Base-by-base conservation (phyloP, 2,329 filamentous ascomycete genomes). In the Orbilia javanica region DNA sequence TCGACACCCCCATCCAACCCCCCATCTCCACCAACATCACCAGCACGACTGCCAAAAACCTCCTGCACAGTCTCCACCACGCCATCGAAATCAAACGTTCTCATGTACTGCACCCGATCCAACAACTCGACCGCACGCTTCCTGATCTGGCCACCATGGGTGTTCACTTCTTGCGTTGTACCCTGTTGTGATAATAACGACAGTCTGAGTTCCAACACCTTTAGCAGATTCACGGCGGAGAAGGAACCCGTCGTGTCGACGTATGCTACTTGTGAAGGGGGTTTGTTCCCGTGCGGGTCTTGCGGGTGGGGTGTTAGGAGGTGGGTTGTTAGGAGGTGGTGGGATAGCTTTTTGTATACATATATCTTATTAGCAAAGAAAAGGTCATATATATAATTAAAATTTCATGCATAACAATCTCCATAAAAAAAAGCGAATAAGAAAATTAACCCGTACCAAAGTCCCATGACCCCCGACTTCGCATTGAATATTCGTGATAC, bases 221-320 rank as follows among this genome's bases (percentile, higher is more conserved):
- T 64, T 15, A 74, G 69, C 13, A 79, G 31, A 25, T 52, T 79
- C 0, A 74, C 20, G 0, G 70, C 25, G 1, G 75, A 79, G 46
- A 79, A 79, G 48, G 64, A 13, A 29, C 75, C 75, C n/a, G 69
- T 70, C 7, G 75, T 74, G 55, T 79, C 75, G n/a, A 79, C 46
- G 39, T 74, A 79, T 1, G 64, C 69, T 7, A 69, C 63, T 15
- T 79, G 68, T 4, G 68, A 73, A n/a, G n/a, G n/a, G 31, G 25
- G 10, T 36, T 11, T 10, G 13, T 39, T 39, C 36, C 3, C 10
- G 11, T 15, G 36, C 3, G 36, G 36, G 36, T 39, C 11, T n/a
- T n/a, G n/a, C n/a, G n/a, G n/a, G n/a, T n/a, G n/a, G n/a, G n/a
- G n/a, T n/a, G 20, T 50, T 44, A 50, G 46, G 46, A 50, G 46